Evolutionary conservation across 345 rosid genomes (phyloP).

Genomic region (Alliaria petiolata): DNA sequence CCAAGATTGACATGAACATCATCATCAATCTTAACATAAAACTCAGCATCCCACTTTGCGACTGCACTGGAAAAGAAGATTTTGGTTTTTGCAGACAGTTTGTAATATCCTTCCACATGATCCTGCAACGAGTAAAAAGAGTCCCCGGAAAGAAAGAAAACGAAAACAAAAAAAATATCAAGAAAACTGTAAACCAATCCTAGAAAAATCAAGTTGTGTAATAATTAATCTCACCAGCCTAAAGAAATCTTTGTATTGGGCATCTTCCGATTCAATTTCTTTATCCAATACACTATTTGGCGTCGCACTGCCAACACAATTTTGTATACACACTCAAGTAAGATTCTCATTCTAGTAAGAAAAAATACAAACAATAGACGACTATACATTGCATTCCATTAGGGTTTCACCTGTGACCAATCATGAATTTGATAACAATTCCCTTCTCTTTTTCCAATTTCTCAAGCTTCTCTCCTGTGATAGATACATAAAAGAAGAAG

Average conservation of each 20-base stretch:
- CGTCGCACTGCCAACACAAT: constrained; percentile 54
- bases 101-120: constrained; percentile 96
- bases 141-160: neutral
- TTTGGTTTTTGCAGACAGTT: constrained; percentile 92
- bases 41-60: constrained; percentile 94
- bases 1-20: constrained; percentile 98
- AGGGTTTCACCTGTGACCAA: constrained; percentile 76
- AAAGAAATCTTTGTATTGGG: constrained; percentile 89
- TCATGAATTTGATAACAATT: constrained; percentile 83
- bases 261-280: constrained; percentile 92
- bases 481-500: neutral
- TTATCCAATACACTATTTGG: constrained; percentile 78
- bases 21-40: constrained; percentile 92
- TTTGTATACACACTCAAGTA: constrained; percentile 7
- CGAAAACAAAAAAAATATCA: neutral
- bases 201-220: neutral
- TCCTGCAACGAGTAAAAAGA: constrained; percentile 48
- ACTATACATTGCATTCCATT: neutral
- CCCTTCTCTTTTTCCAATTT: constrained; percentile 90
- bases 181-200: neutral
- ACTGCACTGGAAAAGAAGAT: constrained; percentile 84
- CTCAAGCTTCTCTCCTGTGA: constrained; percentile 67
- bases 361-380: neutral
- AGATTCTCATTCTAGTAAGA: neutral
- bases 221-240: constrained; percentile 60